Percentiles rank a stretch among this genome's conserved stretches.
Conservation (phyloP, 2,329 filamentous ascomycete genomes). For the Hymenoscyphus albidus region DNA sequence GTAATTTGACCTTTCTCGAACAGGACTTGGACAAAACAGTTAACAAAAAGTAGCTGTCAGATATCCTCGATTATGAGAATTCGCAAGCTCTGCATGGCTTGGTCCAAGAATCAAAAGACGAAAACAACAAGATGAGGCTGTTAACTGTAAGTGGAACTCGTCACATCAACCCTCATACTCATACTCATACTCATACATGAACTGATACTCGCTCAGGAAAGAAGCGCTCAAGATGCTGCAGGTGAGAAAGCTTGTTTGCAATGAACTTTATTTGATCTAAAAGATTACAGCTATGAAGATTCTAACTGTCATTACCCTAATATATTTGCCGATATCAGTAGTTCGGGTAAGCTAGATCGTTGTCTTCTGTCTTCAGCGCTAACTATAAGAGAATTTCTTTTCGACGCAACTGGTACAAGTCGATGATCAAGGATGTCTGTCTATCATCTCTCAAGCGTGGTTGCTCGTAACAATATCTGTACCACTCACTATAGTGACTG, state of each 20-base stretch:
- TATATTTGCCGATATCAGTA: not conserved
- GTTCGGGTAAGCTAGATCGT: not conserved
- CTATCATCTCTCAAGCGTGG: slow-evolving; percentile 13
- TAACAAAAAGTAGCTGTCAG: slow-evolving; percentile 13
- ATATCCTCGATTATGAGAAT: slow-evolving; percentile 20
- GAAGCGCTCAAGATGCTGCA: slow-evolving; percentile 18
- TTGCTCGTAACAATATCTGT: slow-evolving; percentile 17
- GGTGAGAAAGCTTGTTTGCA: not conserved
- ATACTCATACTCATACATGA: no score
- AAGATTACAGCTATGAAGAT: slow-evolving; percentile 15
- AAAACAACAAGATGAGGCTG: slow-evolving; percentile 17
- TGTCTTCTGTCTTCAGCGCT: not conserved
- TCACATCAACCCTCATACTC: not conserved
- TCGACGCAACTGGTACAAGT: slow-evolving; percentile 20
- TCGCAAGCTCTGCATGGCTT: slow-evolving; percentile 14
- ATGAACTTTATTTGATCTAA: not conserved
- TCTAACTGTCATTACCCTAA: slow-evolving; percentile 14
- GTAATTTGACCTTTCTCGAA: slow-evolving; percentile 6
- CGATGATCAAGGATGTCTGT: slow-evolving; percentile 12
- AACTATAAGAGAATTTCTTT: slow-evolving; percentile 18
- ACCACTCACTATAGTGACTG: slow-evolving; percentile 17
- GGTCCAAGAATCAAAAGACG: slow-evolving; percentile 16
- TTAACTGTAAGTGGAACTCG: slow-evolving; percentile 12
- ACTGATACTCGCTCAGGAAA: slow-evolving; percentile 9
- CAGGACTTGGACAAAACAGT: not conserved